Percentiles rank a stretch among this genome's conserved stretches.
Evolutionary conservation across 2,329 filamentous ascomycete genomes (phyloP).

Genomic region (Exophiala lecanii-corni): DNA sequence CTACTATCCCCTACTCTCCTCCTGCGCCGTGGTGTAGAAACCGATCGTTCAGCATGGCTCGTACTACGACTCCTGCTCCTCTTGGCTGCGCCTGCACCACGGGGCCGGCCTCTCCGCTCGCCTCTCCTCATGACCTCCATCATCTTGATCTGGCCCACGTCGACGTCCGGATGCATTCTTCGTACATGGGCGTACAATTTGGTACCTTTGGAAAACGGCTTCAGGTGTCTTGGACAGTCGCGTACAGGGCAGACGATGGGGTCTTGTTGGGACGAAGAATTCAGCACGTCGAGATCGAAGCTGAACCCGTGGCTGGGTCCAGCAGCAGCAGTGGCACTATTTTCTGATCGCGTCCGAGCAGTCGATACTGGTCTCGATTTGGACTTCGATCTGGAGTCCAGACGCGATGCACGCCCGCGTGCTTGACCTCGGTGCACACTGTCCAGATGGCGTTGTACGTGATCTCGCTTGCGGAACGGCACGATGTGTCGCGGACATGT

Average conservation of each 20-base stretch:
- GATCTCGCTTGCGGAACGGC: slow-evolving; percentile 21
- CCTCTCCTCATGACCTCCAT: slow-evolving; percentile 13
- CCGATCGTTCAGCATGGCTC: too few species aligned
- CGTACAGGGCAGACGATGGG: slow-evolving; percentile 22
- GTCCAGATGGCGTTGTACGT: slow-evolving; percentile 20
- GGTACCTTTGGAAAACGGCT: slow-evolving; percentile 18
- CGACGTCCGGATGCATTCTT: slow-evolving; percentile 25
- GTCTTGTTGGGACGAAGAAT: background rate
- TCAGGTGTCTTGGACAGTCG: slow-evolving; percentile 12
- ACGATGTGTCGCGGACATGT: slow-evolving; percentile 18
- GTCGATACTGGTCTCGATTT: background rate
- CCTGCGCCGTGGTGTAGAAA: too few species aligned
- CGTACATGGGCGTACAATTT: slow-evolving; percentile 25
- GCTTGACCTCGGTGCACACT: slow-evolving; percentile 9
- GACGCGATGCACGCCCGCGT: background rate
- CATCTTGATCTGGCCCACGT: slow-evolving; percentile 22
- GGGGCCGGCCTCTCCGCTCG: slow-evolving; percentile 15
- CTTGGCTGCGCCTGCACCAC: slow-evolving; percentile 8
- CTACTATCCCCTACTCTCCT: too few species aligned
- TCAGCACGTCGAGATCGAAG: background rate
- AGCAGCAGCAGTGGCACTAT: slow-evolving; percentile 8
- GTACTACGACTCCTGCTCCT: slow-evolving; percentile 14
- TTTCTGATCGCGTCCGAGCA: slow-evolving; percentile 3
- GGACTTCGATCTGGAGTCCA: background rate
- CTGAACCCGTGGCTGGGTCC: slow-evolving; percentile 5